Evolutionary conservation across 1,139 yeast genomes (phyloP), one percentile per base, ranked within the genome.

Genomic region (Scheffersomyces segobiensis): DNA sequence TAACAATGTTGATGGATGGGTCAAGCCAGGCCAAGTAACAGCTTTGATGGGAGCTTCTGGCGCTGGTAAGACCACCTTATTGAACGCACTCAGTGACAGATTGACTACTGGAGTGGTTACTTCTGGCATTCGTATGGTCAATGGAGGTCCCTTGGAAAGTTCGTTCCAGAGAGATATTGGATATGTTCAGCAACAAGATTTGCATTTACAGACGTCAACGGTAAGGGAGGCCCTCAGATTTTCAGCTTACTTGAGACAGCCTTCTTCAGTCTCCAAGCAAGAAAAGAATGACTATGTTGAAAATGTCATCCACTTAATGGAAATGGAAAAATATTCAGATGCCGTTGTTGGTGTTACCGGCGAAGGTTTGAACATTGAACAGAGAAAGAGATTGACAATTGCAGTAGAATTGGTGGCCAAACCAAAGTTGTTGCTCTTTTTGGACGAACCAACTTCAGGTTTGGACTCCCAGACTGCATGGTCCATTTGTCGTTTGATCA

Each of bases 151-250:
- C 3, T 53, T 62, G 65, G 62, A 69, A 55, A 62, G 71, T 49
- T 77, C 82, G 2, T 75, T 84, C 22, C 71, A 82, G 62, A 79
- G 81, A 53, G 80, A 85, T 24, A 85, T 60, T 54, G 64, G 64
- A 51, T 62, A 62, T 52, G 63, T 60, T 14, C 64, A 62, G 48
- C 64, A 62, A 47, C 64, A 60, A 47, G 64, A 62, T 56, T 56
- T 62, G 47, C 65, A 62, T 51, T 55, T 62, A 52, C 57, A 58
- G 19, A 55, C 57, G 1, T 56, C 62, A 3, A 62, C 65, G 18
- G 65, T 62, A 3, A 53, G 63, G 32, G 65, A 62, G 53, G 63
- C 65, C 1, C 56, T 62, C 52, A 26, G 55, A 12, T 62, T 62
- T 52, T 62, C 65, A n/a, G 65, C 65, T 10, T 53, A 61, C 48